Evolutionary conservation across 2,329 filamentous ascomycete species (phyloP).

Genomic region (Pestalotiopsis sp.): DNA sequence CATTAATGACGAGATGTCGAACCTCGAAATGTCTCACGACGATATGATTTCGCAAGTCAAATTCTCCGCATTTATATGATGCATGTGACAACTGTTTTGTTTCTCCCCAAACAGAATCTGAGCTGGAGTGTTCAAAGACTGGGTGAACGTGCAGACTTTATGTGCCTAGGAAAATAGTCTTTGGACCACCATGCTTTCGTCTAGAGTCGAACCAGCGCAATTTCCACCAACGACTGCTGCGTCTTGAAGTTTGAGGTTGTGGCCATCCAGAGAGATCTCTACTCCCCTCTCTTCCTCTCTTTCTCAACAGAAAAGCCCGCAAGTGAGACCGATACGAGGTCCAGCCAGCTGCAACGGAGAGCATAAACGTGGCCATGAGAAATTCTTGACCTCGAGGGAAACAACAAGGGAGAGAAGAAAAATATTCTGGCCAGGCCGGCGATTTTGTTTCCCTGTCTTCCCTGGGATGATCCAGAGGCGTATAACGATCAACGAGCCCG

Average conservation of each 20-base stretch:
- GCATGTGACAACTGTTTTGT: background rate
- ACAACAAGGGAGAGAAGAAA: too few species aligned
- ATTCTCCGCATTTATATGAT: background rate
- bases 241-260: background rate
- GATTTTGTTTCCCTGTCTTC: too few species aligned
- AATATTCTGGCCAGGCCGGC: too few species aligned
- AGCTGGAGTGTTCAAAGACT: background rate
- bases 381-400: too few species aligned
- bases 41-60: background rate
- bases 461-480: too few species aligned
- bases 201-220: background rate
- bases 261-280: too few species aligned
- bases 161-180: background rate
- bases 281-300: too few species aligned
- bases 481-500: too few species aligned
- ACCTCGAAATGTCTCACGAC: background rate
- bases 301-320: too few species aligned
- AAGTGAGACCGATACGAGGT: too few species aligned
- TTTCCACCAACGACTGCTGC: background rate
- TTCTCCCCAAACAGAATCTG: background rate
- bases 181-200: background rate
- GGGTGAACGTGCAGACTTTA: background rate
- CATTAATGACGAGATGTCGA: background rate
- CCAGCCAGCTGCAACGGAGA: too few species aligned
- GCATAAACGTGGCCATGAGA: too few species aligned